These are phyloP conservation scores for Russula compacta DNA, from an alignment of 768 basidiomycete species.

Conservation along the genomic window DNA sequence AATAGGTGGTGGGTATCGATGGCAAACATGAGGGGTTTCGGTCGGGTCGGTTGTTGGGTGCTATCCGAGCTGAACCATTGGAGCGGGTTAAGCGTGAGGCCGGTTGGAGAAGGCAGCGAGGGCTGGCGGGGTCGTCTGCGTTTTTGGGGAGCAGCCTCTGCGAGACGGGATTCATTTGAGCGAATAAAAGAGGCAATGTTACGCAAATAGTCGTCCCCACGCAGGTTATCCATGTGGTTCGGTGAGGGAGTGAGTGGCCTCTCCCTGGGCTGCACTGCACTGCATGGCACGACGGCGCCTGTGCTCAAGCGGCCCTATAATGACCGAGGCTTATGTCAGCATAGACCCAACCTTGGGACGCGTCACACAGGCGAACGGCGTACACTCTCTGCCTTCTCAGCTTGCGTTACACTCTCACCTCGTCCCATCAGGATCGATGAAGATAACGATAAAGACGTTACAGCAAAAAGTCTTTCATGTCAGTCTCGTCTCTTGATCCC, in stretches of 20 bases:
- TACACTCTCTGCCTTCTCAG: not conserved
- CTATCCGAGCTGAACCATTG: constrained; percentile 43
- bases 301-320: not conserved
- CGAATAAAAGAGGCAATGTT: constrained; percentile 63
- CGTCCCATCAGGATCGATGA: constrained; percentile 42
- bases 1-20: constrained; percentile 79
- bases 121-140: constrained; percentile 36
- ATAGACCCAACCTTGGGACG: not conserved
- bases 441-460: constrained; percentile 92
- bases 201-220: constrained; percentile 70
- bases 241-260: constrained; percentile 24
- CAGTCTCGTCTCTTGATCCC: constrained; percentile 5
- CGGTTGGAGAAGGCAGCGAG: constrained; percentile 24
- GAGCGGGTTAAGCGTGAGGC: constrained; percentile 48
- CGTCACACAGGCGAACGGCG: not conserved
- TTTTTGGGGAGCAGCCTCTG: constrained; percentile 47
- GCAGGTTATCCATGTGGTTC: constrained; percentile 40
- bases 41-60: constrained; percentile 26
- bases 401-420: not conserved
- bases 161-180: constrained; percentile 62
- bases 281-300: not conserved
- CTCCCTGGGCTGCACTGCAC: no score
- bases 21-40: constrained; percentile 53
- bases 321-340: not conserved
- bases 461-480: constrained; percentile 89